Evolutionary conservation across 2,329 filamentous ascomycete species (phyloP).

Genomic region (Talaromyces sp.): DNA sequence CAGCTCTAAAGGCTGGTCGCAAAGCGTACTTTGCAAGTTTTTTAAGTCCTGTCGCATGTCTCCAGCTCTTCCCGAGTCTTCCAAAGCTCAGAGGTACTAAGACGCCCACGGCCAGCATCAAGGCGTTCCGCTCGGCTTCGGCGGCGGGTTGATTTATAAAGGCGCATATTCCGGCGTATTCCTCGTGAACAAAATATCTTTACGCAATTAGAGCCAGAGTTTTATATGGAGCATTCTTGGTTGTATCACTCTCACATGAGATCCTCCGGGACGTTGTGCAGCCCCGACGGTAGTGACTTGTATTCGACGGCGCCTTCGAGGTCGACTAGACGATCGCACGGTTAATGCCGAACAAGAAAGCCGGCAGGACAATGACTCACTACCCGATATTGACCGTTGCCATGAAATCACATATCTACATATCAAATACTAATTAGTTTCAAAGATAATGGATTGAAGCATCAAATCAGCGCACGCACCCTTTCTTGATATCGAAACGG

Average conservation of each 20-base stretch:
- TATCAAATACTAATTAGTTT: neutral
- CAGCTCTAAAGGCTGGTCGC: conserved; percentile 12
- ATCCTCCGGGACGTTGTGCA: conserved; percentile 84
- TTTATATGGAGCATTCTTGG: conserved; percentile 17
- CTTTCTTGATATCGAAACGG: conserved; percentile 86
- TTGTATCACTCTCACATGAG: conserved; percentile 52
- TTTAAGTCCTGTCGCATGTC: conserved; percentile 73
- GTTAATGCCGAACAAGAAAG: neutral
- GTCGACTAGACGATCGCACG: conserved; percentile 39
- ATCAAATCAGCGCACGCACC: conserved; percentile 49
- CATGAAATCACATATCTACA: conserved; percentile 75
- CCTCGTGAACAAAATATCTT: conserved; percentile 86
- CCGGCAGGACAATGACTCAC: conserved; percentile 43
- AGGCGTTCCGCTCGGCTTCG: conserved; percentile 76
- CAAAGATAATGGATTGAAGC: neutral
- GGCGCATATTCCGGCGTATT: conserved; percentile 82
- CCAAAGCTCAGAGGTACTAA: conserved; percentile 83
- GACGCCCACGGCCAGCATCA: conserved; percentile 87
- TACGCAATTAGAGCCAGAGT: neutral
- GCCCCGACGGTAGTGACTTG: conserved; percentile 88
- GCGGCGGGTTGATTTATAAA: conserved; percentile 81
- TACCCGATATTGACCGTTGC: conserved; percentile 68
- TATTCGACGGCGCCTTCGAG: conserved; percentile 90
- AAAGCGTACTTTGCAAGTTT: conserved; percentile 63
- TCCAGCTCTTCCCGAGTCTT: conserved; percentile 81